Percentiles rank a stretch among this genome's conserved stretches.
These are phyloP conservation scores for Dorcoceras hygrometricum DNA, from an alignment of 257 asterid species.

Conservation along the genomic window DNA sequence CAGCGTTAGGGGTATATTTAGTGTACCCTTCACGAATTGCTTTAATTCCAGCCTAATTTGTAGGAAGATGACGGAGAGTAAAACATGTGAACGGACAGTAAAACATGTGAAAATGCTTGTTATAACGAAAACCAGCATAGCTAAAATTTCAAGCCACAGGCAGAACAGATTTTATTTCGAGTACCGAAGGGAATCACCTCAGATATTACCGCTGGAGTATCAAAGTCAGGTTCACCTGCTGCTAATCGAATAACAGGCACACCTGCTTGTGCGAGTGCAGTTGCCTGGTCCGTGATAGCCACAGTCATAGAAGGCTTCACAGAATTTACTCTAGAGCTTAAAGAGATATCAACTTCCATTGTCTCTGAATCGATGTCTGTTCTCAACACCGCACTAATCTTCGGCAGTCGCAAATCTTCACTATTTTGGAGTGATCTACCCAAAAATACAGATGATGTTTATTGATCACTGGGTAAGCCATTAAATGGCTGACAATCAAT, in stretches of 20 bases:
- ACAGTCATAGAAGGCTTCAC: slow-evolving; percentile 90
- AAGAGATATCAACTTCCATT: slow-evolving; percentile 64
- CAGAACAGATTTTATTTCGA: background rate
- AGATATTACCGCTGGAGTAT: slow-evolving; percentile 77
- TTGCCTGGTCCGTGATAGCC: slow-evolving; percentile 92
- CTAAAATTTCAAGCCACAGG: background rate
- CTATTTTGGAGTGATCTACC: slow-evolving; percentile 37
- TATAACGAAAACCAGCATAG: background rate
- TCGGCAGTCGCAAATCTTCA: slow-evolving; percentile 28
- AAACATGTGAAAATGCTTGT: background rate
- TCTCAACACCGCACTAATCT: slow-evolving; percentile 39
- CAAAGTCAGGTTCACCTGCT: slow-evolving; percentile 98
- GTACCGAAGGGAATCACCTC: slow-evolving; percentile 45
- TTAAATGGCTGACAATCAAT: slow-evolving; percentile 2
- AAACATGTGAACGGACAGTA: background rate
- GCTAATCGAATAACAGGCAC: slow-evolving; percentile 92
- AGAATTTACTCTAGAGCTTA: slow-evolving; percentile 86
- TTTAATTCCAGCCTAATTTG: slow-evolving; percentile 71
- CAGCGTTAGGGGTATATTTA: slow-evolving; percentile 90
- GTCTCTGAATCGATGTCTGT: slow-evolving; percentile 32
- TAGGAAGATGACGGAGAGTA: background rate
- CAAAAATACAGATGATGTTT: slow-evolving; percentile 18
- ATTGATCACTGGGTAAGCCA: background rate
- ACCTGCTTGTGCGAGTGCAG: slow-evolving; percentile 89
- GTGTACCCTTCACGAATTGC: slow-evolving; percentile 92